Evolutionary conservation across 2,329 filamentous ascomycete genomes (phyloP).

Genomic region (Penicillium concentricum): DNA sequence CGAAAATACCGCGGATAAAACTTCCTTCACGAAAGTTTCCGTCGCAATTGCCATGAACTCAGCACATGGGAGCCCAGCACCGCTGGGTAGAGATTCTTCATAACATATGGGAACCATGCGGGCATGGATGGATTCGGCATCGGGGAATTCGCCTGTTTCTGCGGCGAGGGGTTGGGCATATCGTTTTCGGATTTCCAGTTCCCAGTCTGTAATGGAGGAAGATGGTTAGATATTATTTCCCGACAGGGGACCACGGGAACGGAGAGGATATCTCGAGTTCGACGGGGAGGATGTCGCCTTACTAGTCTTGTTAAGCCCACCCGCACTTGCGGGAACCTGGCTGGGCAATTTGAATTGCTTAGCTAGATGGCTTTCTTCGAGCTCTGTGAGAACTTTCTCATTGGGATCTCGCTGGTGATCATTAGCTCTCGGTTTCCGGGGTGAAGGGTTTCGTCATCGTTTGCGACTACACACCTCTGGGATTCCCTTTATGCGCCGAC

Average conservation of each 20-base stretch:
- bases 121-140: slow-evolving; percentile 55
- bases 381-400: slow-evolving; percentile 31
- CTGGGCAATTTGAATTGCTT: slow-evolving; percentile 55
- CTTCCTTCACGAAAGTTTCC: slow-evolving; percentile 63
- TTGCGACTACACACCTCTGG: slow-evolving; percentile 43
- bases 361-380: slow-evolving; percentile 47
- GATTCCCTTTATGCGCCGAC: slow-evolving; percentile 58
- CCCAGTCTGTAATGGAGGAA: slow-evolving; percentile 51
- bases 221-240: slow-evolving; percentile 16
- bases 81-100: slow-evolving; percentile 59
- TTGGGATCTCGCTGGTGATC: slow-evolving; percentile 36
- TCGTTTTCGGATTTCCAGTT: slow-evolving; percentile 64
- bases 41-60: slow-evolving; percentile 61
- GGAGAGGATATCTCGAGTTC: slow-evolving; percentile 4
- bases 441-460: neutral
- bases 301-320: slow-evolving; percentile 78
- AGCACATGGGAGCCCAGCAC: slow-evolving; percentile 54
- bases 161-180: slow-evolving; percentile 61
- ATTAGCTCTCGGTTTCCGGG: neutral
- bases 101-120: slow-evolving; percentile 66
- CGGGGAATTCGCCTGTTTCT: slow-evolving; percentile 64
- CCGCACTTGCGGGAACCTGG: slow-evolving; percentile 66
- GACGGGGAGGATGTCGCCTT: slow-evolving; percentile 35
- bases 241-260: neutral
- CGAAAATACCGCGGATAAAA: slow-evolving; percentile 55